These are phyloP conservation scores for Chytriomyces hyalinus DNA, from an alignment of 192 early-diverging fungal species.

Conservation along the genomic window DNA sequence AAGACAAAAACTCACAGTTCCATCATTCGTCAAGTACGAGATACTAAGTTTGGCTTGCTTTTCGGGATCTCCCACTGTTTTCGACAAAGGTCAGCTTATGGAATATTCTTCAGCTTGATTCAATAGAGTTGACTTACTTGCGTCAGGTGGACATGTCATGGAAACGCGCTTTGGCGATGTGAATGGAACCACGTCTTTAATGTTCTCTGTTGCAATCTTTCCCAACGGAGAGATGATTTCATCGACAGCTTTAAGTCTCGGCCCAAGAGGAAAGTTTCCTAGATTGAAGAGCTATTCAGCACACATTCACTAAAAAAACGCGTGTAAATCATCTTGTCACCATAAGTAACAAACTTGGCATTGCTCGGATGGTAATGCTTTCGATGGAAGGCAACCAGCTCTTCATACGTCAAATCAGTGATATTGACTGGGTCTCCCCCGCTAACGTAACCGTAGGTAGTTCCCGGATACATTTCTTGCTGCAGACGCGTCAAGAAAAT, in stretches of 20 bases:
- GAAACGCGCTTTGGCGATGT: constrained; percentile 51
- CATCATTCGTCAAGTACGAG: constrained; percentile 60
- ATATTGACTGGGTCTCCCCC: constrained; percentile 91
- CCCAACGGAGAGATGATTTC: constrained; percentile 63
- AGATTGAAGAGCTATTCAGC: neutral
- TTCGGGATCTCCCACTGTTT: constrained; percentile 61
- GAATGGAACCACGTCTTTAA: constrained; percentile 43
- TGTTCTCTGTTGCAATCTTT: constrained; percentile 47
- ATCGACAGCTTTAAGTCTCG: constrained; percentile 75
- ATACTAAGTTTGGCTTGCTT: constrained; percentile 39
- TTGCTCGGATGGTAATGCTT: constrained; percentile 93
- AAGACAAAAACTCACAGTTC: constrained; percentile 50
- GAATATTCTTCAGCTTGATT: neutral
- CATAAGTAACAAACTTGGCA: constrained; percentile 89
- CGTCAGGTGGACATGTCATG: constrained; percentile 69
- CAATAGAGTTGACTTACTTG: constrained; percentile 32
- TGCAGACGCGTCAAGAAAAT: constrained; percentile 77
- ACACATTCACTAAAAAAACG: neutral
- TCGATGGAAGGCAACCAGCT: constrained; percentile 82
- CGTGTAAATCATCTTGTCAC: constrained; percentile 32
- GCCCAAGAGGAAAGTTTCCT: constrained; percentile 73
- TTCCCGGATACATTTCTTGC: constrained; percentile 82
- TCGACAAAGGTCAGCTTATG: neutral
- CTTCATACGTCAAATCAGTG: constrained; percentile 83
- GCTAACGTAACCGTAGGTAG: constrained; percentile 81